Base-by-base conservation (phyloP, 192 early-diverging fungal genomes). In the Umbelopsis sp. region DNA sequence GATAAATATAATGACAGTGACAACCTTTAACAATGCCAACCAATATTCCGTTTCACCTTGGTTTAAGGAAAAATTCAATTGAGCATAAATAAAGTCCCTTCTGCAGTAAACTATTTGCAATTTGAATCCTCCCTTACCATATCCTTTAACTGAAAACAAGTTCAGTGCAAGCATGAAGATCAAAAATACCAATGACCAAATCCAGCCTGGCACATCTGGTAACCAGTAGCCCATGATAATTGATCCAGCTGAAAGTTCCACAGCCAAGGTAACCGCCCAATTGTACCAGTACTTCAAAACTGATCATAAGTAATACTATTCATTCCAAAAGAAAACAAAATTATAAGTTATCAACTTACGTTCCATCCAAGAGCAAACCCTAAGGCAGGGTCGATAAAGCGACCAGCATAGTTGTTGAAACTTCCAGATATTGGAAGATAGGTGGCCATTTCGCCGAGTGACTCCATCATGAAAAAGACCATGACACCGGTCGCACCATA, bases 371-470 rank as follows among this genome's bases (percentile, higher is more conserved):
- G 82, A 29, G 87, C 89, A 77, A 91, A 91, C 0, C 90, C 91
- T n/a, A 93, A 77, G n/a, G 93, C 87, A 7, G 93, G 93, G 78
- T 96, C 94, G 31, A 96, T 83, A 71, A 94, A 97, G 20, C 92
- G 86, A 24, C 85, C 82, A 9, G 88, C 91, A 77, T 91, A 92
- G 51, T 88, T 90, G 65, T 90, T 93, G 73, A 96, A 96, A 12
- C 90, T 87, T 26, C 94, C 95, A 0, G 93, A 87, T 0, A 92
- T 88, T 7, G 95, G 95, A 25, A 97, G 87, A 44, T 88, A 85
- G 0, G 95, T 91, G 0, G 94, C 91, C 90, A 97, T 91, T 71
- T 97, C 95, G 50, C 92, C 95, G 62, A 97, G 83, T 45, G 88
- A 91, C 17, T 89, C 90, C 82, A 90, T 88, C 70, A 93, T 83